phyloP scores from a whole-genome alignment of 805 yeast genomes.

The Groenewaldozyma tartarivorans region DNA sequence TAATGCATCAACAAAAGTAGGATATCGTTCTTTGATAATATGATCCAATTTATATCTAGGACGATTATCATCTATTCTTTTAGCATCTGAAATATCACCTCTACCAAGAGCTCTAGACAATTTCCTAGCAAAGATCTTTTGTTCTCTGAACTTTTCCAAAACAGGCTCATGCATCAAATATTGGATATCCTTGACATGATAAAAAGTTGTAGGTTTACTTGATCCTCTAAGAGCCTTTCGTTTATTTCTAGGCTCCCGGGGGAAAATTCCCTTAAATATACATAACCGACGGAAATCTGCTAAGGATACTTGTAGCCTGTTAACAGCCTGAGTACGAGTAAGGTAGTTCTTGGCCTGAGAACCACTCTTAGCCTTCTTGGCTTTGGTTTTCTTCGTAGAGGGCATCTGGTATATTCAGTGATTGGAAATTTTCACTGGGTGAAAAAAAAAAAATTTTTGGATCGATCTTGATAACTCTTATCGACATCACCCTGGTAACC shows the following conservation, averaged over 20 bases:
- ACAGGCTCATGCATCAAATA: slow-evolving; percentile 94
- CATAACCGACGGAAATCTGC: slow-evolving; percentile 93
- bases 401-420: too few relatives aligned
- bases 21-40: slow-evolving; percentile 90
- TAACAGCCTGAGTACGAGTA: slow-evolving; percentile 90
- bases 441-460: too few relatives aligned
- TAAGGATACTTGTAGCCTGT: slow-evolving; percentile 80
- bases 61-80: slow-evolving; percentile 67
- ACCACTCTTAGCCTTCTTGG: slow-evolving; percentile 36
- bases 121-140: slow-evolving; percentile 87
- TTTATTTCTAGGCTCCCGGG: slow-evolving; percentile 92
- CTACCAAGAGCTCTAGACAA: slow-evolving; percentile 82
- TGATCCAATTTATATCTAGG: slow-evolving; percentile 83
- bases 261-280: slow-evolving; percentile 95
- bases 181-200: slow-evolving; percentile 88
- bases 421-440: too few relatives aligned
- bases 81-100: slow-evolving; percentile 85
- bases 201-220: slow-evolving; percentile 93
- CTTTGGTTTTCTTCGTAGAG: too few relatives aligned
- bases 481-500: too few relatives aligned
- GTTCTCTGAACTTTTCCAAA: slow-evolving; percentile 83
- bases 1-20: slow-evolving; percentile 83
- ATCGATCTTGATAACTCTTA: too few relatives aligned
- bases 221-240: slow-evolving; percentile 96
- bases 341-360: slow-evolving; percentile 91